Conservation (phyloP, 306 rosid species). For the Trifolium fragiferum region DNA sequence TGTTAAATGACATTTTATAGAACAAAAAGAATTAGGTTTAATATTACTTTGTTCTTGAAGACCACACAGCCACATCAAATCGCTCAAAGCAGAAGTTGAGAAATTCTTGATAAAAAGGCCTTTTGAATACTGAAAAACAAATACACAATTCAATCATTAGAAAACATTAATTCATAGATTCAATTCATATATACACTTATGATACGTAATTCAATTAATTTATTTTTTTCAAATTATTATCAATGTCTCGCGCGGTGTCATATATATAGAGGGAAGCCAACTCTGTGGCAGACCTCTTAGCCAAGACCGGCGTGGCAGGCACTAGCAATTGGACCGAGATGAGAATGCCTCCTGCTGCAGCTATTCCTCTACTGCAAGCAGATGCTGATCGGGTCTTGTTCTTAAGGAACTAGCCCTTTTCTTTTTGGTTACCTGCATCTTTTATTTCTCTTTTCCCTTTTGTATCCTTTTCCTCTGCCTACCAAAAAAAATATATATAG, state of each 20-base stretch:
- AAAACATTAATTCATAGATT: neutral
- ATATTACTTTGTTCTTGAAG: constrained; percentile 78
- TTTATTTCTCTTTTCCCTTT: too few species aligned
- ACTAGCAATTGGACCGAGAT: too few species aligned
- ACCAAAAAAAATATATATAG: too few species aligned
- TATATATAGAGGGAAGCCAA: too few species aligned
- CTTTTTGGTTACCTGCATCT: too few species aligned
- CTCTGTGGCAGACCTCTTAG: too few species aligned
- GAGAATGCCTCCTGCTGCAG: too few species aligned
- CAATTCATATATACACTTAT: neutral
- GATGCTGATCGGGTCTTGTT: too few species aligned
- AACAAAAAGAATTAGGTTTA: constrained; percentile 40
- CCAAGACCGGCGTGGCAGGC: too few species aligned
- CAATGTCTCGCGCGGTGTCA: neutral
- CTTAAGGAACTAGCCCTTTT: too few species aligned
- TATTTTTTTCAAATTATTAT: neutral
- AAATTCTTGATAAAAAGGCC: constrained; percentile 78
- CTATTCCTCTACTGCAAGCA: too few species aligned
- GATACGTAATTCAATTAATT: neutral
- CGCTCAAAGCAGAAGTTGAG: constrained; percentile 82
- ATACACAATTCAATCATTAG: constrained; percentile 36
- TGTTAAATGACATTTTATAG: neutral
- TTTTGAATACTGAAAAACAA: constrained; percentile 69
- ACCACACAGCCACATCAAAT: constrained; percentile 91
- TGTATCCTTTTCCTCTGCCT: too few species aligned